Evolutionary conservation across 352 stramenopile species (phyloP), one percentile per base, ranked within the genome.

Genomic region (Phytopythium vexans): DNA sequence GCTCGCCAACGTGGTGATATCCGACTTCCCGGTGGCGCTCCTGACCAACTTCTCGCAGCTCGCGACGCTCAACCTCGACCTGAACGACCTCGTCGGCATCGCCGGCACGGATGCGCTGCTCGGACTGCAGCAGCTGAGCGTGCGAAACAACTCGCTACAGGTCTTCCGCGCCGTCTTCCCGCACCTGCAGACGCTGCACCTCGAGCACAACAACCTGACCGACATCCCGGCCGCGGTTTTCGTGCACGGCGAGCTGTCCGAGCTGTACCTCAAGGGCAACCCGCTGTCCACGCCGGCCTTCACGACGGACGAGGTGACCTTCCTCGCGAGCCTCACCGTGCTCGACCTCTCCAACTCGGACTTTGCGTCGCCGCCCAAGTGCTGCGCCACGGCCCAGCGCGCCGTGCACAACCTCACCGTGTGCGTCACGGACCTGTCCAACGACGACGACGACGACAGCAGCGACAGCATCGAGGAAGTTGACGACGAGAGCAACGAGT

Each of bases 131-230:
- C 51, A 71, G 15, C 52, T 90, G 44, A 84, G 69, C 21, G 68
- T 88, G 32, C 74, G 64, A 8, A 57, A 76, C 41, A 90, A 90
- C 57, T 66, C 73, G 15, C 66, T 87, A 44, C 64, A 51, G 34
- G 52, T 52, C 8, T 90, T 75, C 56, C 73, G 67, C 5, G 63
- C 66, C 49, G 82, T 88, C 12, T 88, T 80, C 60, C 68, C 74
- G 0, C 69, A 71, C 39, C 58, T 89, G 31, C 68, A 49, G 8
- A 79, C 67, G 15, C 60, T 89, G 64, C 72, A 88, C 48, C 38
- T 89, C 32, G 73, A 62, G 8, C 37, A 54, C 55, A 89, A 89
- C 60, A 66, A 78, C 7, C 64, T 89, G 33, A 73, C 70, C 1
- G 63, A 60, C 12, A 76, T 87, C 32, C 79, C 76, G 2, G 33